Base-by-base conservation (phyloP, 2,329 filamentous ascomycete species). In the Sporothrix dimorphospora region DNA sequence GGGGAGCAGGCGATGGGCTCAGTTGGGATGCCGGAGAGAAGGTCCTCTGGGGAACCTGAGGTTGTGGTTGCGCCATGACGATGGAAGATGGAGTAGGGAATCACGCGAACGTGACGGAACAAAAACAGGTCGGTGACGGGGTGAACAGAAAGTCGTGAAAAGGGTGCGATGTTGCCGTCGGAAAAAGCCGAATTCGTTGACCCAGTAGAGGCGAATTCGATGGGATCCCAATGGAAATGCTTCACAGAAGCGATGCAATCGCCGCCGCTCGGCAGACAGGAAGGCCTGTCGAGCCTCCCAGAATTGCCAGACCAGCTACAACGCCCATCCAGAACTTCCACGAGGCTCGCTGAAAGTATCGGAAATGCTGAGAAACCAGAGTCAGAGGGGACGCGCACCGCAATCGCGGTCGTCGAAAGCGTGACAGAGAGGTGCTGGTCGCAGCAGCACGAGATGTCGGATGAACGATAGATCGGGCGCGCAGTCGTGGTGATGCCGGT, bases 41-140 rank as follows among this genome's bases (percentile, higher is more conserved):
- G 6, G 73, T 74, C 72, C 74, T 49, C 67, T 69, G 73, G 3
- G 73, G 73, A 75, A 82, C 81, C 75, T 85, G 83, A n/a, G 83
- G 81, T 75, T 89, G 87, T 69, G 87, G 86, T 79, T 91, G 89
- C 77, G 89, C 88, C 89, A 91, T 88, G 75, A 53, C 42, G 68
- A 63, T 21, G 2, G 42, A 12, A 5, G 14, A 9, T 7, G 24
- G 12, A 47, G 24, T 27, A 19, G 24, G 14, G n/a, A 14, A 12
- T 49, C 59, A 24, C 38, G 59, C 11, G 8, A 14, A 63, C 2
- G 38, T 16, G 38, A 12, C 38, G 16, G n/a, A 6, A 5, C 14
- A 30, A n/a, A 1, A 4, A 45, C 16, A 4, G 3, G 9, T 14
- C n/a, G 8, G 63, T 65, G 61, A 47, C 14, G 16, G 19, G 38